Evolutionary conservation across 169 alveolate species (phyloP).

Genomic region (Sarcocystis neurona): DNA sequence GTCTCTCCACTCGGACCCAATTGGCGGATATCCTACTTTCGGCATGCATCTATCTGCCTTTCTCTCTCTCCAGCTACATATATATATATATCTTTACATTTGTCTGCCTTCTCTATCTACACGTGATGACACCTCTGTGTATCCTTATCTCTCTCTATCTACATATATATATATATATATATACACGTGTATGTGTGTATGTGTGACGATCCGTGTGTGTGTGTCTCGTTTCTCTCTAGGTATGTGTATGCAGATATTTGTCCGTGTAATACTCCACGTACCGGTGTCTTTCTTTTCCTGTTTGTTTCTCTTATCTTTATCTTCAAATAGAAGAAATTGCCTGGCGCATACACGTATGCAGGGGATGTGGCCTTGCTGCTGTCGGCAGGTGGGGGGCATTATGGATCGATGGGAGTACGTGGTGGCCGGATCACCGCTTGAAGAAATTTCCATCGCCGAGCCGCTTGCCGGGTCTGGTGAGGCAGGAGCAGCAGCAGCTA

Average conservation of each 20-base stretch:
- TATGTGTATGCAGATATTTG: not conserved
- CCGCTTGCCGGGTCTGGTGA: conserved; percentile 78
- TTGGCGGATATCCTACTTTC: no score
- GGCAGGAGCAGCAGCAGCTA: no score
- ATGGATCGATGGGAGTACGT: conserved; percentile 78
- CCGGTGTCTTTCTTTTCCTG: no score
- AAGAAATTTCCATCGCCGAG: conserved; percentile 77
- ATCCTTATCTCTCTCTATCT: no score
- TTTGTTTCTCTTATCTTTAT: no score
- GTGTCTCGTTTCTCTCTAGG: not conserved
- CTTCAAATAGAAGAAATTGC: no score
- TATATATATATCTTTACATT: not conserved
- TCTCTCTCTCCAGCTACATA: not conserved
- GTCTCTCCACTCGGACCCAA: no score
- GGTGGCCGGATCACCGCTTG: conserved; percentile 81
- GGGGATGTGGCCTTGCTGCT: not conserved
- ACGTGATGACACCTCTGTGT: no score
- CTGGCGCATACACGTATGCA: no score
- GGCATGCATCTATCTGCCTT: not conserved
- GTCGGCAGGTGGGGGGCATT: conserved; percentile 69
- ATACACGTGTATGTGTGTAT: not conserved
- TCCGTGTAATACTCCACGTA: not conserved
- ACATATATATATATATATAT: not conserved
- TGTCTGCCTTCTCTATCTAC: no score
- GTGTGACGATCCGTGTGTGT: not conserved